Evolutionary conservation across 2,329 filamentous ascomycete species (phyloP).

Genomic region (Ophiocordyceps camponoti-rufipedis): DNA sequence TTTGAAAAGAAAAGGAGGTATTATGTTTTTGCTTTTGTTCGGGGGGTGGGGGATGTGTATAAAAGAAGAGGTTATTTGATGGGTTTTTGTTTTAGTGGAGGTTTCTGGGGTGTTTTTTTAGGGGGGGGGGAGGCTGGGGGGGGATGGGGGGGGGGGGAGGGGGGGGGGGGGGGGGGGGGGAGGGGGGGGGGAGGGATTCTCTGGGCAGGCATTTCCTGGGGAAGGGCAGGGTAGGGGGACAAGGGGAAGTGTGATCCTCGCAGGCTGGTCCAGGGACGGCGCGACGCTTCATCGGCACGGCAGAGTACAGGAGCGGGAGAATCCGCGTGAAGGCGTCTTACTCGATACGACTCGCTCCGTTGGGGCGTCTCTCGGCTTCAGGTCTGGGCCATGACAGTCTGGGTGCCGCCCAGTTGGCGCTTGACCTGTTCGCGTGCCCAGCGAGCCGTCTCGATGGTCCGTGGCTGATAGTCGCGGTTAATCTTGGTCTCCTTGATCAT

Average conservation of each 20-base stretch:
- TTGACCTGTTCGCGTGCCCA: conserved; percentile 98
- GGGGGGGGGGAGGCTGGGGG: too few species aligned
- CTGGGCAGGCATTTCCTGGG: not conserved
- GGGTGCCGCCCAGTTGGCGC: conserved; percentile 50
- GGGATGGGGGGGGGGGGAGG: too few species aligned
- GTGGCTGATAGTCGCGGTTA: conserved; percentile 69
- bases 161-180: conserved; percentile 4
- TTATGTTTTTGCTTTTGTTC: too few species aligned
- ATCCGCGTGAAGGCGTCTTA: too few species aligned
- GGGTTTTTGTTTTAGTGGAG: too few species aligned
- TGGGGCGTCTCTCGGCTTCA: conserved; percentile 8
- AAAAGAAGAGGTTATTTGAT: too few species aligned
- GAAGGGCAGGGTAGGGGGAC: too few species aligned
- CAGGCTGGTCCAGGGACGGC: not conserved
- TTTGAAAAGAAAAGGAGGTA: too few species aligned
- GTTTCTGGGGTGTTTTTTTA: too few species aligned
- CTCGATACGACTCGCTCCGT: not conserved
- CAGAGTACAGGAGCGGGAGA: too few species aligned
- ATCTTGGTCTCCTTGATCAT: conserved; percentile 86
- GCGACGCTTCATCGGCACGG: too few species aligned
- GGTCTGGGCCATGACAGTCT: conserved; percentile 32
- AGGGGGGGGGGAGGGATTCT: not conserved
- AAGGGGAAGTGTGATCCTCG: not conserved
- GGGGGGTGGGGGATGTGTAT: too few species aligned
- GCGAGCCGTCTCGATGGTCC: conserved; percentile 84